Base-by-base conservation (phyloP, 139 green algal species). In the Haematococcus lacustris region DNA sequence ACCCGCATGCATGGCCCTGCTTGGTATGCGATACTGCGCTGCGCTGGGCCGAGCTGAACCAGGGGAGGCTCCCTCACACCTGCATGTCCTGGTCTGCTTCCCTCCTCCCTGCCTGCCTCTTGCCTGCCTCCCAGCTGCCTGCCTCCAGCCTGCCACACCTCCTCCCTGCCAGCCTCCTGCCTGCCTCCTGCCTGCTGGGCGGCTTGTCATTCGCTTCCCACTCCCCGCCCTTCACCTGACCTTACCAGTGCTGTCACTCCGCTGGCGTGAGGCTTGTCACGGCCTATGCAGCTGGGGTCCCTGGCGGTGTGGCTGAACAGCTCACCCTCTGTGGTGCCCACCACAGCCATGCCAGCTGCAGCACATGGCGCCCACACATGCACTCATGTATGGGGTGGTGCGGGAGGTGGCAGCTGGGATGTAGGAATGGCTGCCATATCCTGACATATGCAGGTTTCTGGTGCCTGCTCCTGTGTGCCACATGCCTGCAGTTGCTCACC, bases 221-320 rank as follows among this genome's bases (percentile, higher is more conserved):
- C n/a, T n/a, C n/a, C n/a, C n/a, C n/a, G n/a, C n/a, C n/a, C n/a
- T n/a, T n/a, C n/a, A n/a, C n/a, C n/a, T n/a, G 1, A n/a, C 38
- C 74, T 23, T 50, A 80, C 75, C 70, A 80, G 34, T 32, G 75
- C 75, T 0, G 78, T 83, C 38, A 83, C 60, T 2, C 37, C 32
- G 0, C 65, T 65, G 7, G 51, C 63, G 66, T 83, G 78, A 28
- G 78, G 66, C 6, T 63, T 50, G 66, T 83, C 66, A 25, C 35
- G 63, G 63, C 61, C 70, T 30, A 62, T 35, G 38, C 21, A n/a
- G 13, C 7, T 9, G 5, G 51, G 30, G 69, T 83, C 75, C 9
- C 75, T 63, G 2, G 78, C 78, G 43, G 73, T 83, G 73, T 64
- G 43, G 5, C 66, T 25, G 0, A 34, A 53, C 34, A 83, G 61